A percentile compares a stretch with the other conserved stretches of the same genome.
Conservation (phyloP, 2,329 filamentous ascomycete species). For the Alternaria alternata region DNA sequence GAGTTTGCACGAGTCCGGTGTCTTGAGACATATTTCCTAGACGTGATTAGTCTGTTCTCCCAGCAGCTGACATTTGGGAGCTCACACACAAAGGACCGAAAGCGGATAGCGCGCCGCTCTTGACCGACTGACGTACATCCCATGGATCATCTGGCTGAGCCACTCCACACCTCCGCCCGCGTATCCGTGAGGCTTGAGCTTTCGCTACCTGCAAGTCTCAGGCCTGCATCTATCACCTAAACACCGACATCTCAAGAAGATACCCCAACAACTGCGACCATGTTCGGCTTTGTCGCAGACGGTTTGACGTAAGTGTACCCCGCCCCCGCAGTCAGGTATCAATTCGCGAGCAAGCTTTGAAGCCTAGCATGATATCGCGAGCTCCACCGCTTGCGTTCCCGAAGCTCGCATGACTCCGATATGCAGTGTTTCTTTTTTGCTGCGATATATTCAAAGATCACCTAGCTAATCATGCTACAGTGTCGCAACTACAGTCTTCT, state of each 20-base stretch:
- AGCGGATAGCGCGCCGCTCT: constrained; percentile 15
- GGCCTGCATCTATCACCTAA: not conserved
- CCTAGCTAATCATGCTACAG: constrained; percentile 34
- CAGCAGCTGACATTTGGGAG: constrained; percentile 10
- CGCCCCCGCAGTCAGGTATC: constrained; percentile 29
- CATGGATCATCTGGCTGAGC: constrained; percentile 17
- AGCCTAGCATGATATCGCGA: constrained; percentile 3
- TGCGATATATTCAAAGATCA: not conserved
- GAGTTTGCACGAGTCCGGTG: not conserved
- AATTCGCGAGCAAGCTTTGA: constrained; percentile 22
- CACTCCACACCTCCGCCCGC: constrained; percentile 29
- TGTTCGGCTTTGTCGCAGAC: constrained; percentile 52
- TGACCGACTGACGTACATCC: constrained; percentile 19
- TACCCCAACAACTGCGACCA: constrained; percentile 20
- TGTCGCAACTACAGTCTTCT: constrained; percentile 77
- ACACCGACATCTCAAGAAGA: constrained; percentile 11
- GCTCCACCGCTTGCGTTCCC: constrained; percentile 11
- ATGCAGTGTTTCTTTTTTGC: constrained; percentile 2
- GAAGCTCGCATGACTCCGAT: constrained; percentile 21
- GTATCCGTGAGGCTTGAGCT: constrained; percentile 27
- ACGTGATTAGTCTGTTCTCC: not conserved
- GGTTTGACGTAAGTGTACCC: constrained; percentile 48
- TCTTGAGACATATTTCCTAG: not conserved
- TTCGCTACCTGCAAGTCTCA: constrained; percentile 14
- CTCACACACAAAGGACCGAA: constrained; percentile 11